These are phyloP conservation scores for Hortiboletus flavorubellus DNA, from an alignment of 768 basidiomycete genomes.

Conservation along the genomic window DNA sequence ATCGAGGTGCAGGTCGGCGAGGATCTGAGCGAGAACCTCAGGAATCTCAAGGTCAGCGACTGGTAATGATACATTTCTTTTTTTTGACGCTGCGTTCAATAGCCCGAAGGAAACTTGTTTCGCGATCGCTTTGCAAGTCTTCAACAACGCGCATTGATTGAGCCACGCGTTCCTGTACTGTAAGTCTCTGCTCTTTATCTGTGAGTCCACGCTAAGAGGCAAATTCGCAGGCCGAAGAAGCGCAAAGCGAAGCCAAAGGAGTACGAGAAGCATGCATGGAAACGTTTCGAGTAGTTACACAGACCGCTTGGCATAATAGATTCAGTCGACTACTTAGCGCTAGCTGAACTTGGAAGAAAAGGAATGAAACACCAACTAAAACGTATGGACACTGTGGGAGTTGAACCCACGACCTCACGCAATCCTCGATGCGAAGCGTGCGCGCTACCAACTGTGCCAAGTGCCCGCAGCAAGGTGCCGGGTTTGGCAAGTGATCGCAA, in stretches of 20 bases:
- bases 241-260: constrained; percentile 50
- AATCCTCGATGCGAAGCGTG: constrained; percentile 29
- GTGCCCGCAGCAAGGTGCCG: constrained; percentile 31
- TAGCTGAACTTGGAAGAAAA: neutral
- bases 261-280: constrained; percentile 81
- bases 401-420: constrained; percentile 35
- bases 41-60: constrained; percentile 71
- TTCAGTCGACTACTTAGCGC: too few species aligned
- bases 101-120: constrained; percentile 95
- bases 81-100: neutral
- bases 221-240: constrained; percentile 21
- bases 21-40: constrained; percentile 79
- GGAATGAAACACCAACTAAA: too few species aligned
- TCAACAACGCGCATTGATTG: constrained; percentile 83
- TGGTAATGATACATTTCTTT: neutral
- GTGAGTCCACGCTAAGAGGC: neutral
- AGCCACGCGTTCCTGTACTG: constrained; percentile 81
- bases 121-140: constrained; percentile 83
- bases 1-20: constrained; percentile 90
- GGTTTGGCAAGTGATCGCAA: too few species aligned
- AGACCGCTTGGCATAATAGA: too few species aligned
- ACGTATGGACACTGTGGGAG: constrained; percentile 32
- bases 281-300: constrained; percentile 51
- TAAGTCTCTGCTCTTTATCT: constrained; percentile 36
- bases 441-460: constrained; percentile 48